Conservation (phyloP, 129 eudicot genomes). For the Escallonia rubra region DNA sequence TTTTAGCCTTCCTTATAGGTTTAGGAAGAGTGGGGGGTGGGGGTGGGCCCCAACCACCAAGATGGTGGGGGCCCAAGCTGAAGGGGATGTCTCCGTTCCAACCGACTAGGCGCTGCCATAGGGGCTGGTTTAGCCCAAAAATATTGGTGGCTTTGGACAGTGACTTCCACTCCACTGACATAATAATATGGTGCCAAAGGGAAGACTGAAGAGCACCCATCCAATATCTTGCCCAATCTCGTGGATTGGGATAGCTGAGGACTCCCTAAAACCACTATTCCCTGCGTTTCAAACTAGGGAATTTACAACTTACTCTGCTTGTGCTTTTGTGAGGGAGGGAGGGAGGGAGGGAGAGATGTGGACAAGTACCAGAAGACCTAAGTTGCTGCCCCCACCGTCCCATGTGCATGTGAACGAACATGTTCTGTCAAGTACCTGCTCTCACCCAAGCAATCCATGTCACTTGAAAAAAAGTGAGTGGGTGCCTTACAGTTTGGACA, state of each 20-base stretch:
- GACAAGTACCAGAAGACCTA: slow-evolving; percentile 74
- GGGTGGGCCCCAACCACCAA: background rate
- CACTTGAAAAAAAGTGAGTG: slow-evolving; percentile 26
- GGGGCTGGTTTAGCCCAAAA: background rate
- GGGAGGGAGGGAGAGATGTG: slow-evolving; percentile 29
- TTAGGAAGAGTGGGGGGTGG: background rate
- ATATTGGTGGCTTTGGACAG: slow-evolving; percentile 13
- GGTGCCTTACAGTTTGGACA: slow-evolving; percentile 42
- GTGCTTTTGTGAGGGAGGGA: background rate
- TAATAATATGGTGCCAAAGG: background rate
- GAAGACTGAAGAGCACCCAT: background rate
- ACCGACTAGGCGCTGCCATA: slow-evolving; percentile 1
- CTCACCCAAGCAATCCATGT: slow-evolving; percentile 46
- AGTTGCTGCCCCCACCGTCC: slow-evolving; percentile 41
- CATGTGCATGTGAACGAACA: slow-evolving; percentile 60
- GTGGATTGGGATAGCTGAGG: slow-evolving; percentile 11
- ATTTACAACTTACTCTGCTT: background rate
- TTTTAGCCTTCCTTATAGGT: background rate
- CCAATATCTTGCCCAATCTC: slow-evolving; percentile 19
- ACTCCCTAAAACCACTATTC: background rate
- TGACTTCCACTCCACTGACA: slow-evolving; percentile 15
- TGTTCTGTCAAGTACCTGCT: slow-evolving; percentile 44
- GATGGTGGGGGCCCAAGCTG: background rate
- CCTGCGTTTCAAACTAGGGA: slow-evolving; percentile 3
- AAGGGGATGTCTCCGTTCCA: slow-evolving; percentile 1